phyloP scores from a whole-genome alignment of 192 early-diverging fungal species.

The Diversispora eburnea region DNA sequence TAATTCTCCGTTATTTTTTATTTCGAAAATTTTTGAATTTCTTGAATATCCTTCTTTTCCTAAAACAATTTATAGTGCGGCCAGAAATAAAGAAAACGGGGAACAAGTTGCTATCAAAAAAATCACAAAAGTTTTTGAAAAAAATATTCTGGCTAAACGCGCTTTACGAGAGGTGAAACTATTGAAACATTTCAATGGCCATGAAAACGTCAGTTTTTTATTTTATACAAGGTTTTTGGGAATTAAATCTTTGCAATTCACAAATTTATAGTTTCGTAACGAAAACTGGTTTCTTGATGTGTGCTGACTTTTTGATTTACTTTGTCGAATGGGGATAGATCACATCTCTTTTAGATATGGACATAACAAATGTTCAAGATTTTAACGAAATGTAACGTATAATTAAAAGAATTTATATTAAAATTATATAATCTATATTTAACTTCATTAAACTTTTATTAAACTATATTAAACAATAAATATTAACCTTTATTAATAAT shows the following conservation, averaged over 20 bases:
- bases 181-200: slow-evolving; percentile 90
- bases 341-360: slow-evolving; percentile 82
- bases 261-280: neutral
- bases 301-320: neutral
- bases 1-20: neutral
- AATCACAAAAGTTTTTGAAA: slow-evolving; percentile 72
- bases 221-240: neutral
- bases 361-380: slow-evolving; percentile 78
- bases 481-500: slow-evolving; percentile 20
- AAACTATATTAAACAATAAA: neutral
- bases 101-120: slow-evolving; percentile 90
- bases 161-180: slow-evolving; percentile 94
- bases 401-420: slow-evolving; percentile 2
- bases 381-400: slow-evolving; percentile 83
- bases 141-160: slow-evolving; percentile 88
- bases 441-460: slow-evolving; percentile 9
- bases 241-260: neutral
- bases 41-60: neutral
- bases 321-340: slow-evolving; percentile 51
- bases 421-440: neutral
- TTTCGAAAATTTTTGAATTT: neutral
- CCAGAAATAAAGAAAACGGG: slow-evolving; percentile 74
- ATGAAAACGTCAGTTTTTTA: slow-evolving; percentile 72
- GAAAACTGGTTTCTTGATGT: neutral
- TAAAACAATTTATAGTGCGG: slow-evolving; percentile 56